Evolutionary conservation across 495 filamentous ascomycete species (phyloP).

Genomic region (Letharia columbiana): DNA sequence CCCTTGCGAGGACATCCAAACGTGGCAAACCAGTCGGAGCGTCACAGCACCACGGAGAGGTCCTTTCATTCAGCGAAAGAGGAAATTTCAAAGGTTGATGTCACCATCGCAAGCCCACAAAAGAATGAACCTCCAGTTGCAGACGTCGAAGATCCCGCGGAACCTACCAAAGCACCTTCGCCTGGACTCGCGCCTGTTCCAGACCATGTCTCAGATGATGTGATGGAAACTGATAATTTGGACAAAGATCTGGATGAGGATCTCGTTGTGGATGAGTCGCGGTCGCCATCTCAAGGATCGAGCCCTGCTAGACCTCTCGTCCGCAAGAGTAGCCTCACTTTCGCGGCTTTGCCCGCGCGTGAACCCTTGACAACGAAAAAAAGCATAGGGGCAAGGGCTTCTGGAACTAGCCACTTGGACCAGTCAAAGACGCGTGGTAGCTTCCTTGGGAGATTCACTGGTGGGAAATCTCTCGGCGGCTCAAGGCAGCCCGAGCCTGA

Average conservation of each 20-base stretch:
- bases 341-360: slow-evolving; percentile 82
- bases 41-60: slow-evolving; percentile 46
- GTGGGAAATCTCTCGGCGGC: slow-evolving; percentile 46
- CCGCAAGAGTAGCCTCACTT: slow-evolving; percentile 88
- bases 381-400: slow-evolving; percentile 65
- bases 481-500: slow-evolving; percentile 36
- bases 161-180: slow-evolving; percentile 14
- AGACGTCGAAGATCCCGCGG: slow-evolving; percentile 23
- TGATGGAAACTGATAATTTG: slow-evolving; percentile 23
- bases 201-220: slow-evolving; percentile 21
- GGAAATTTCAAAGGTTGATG: slow-evolving; percentile 32
- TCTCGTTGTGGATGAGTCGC: slow-evolving; percentile 40
- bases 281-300: slow-evolving; percentile 53
- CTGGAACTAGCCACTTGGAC: slow-evolving; percentile 74
- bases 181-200: slow-evolving; percentile 14
- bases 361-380: slow-evolving; percentile 74
- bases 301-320: slow-evolving; percentile 55
- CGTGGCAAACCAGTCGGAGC: slow-evolving; percentile 29
- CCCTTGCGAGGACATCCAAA: slow-evolving; percentile 3
- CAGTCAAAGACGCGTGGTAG: slow-evolving; percentile 45
- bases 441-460: slow-evolving; percentile 56
- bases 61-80: slow-evolving; percentile 66
- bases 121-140: slow-evolving; percentile 25
- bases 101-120: slow-evolving; percentile 17
- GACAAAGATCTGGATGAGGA: slow-evolving; percentile 42